Evolutionary conservation across 1,284 basidiomycete species (phyloP).

Genomic region (Leccinum pachyderme): DNA sequence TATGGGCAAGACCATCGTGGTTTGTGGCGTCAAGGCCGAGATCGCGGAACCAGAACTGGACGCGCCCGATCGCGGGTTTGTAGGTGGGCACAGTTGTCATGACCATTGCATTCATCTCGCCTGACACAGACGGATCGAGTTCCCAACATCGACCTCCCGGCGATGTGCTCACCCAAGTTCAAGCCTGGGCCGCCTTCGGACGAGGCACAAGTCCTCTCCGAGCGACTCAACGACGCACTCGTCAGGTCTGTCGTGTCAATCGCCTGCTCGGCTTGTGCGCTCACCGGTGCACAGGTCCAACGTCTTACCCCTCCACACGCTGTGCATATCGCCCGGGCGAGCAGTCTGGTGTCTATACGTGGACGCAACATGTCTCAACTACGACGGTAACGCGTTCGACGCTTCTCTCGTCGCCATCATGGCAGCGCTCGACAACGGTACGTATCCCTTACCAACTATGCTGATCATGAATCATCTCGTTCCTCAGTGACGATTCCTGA

Average conservation of each 20-base stretch:
- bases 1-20: slow-evolving; percentile 87
- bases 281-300: slow-evolving; percentile 52
- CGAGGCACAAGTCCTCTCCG: slow-evolving; percentile 87
- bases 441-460: slow-evolving; percentile 32
- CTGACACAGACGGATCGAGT: slow-evolving; percentile 42
- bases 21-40: slow-evolving; percentile 95
- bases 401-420: slow-evolving; percentile 87
- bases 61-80: slow-evolving; percentile 70
- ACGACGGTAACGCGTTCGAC: slow-evolving; percentile 94
- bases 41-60: slow-evolving; percentile 85
- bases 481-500: slow-evolving; percentile 70
- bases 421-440: slow-evolving; percentile 83
- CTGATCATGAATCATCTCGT: not conserved
- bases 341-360: slow-evolving; percentile 91
- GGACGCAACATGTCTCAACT: slow-evolving; percentile 93
- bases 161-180: slow-evolving; percentile 90
- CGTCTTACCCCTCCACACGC: slow-evolving; percentile 60
- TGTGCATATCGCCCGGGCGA: slow-evolving; percentile 80
- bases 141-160: slow-evolving; percentile 88
- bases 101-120: not conserved
- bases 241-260: slow-evolving; percentile 51
- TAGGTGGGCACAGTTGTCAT: slow-evolving; percentile 51
- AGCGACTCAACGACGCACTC: slow-evolving; percentile 75
- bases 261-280: slow-evolving; percentile 1
- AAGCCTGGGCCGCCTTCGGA: slow-evolving; percentile 92